Base-by-base conservation (phyloP, 768 basidiomycete genomes). In the Mycena metata region DNA sequence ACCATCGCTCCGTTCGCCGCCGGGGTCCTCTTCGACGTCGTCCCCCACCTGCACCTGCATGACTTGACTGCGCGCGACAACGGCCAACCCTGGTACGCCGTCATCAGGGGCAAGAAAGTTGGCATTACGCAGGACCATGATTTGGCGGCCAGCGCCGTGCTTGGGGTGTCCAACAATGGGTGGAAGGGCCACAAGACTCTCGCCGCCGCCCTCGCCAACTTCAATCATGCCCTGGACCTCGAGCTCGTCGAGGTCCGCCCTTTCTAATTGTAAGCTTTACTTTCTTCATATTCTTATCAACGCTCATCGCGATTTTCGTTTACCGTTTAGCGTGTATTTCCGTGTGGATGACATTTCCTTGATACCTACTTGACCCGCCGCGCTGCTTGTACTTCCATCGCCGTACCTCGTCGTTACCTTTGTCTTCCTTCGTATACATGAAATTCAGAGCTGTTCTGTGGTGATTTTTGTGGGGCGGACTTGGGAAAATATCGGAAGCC, bases 161-260 rank as follows among this genome's bases (percentile, higher is more conserved):
- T 41, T 19, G 54, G 54, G 5, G 36, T 55, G 4, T 55, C 54
- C 19, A n/a, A 39, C 36, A 36, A 55, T 36, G 19, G 2, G 0
- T 2, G 19, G 36, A 55, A 55, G 54, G 7, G 35, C 36, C 21
- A 21, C 54, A 55, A 55, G 36, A 55, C 35, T 5, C 11, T 39
- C 36, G 36, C 54, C 9, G 19, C 1, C 6, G 54, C 54, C 11
- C 36, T 55, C 36, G 4, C 19, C 17, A 8, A 8, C 54, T 55
- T 55, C 54, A 55, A 55, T 19, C 54, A 55, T 39, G 54, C 54
- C 36, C 21, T 55, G 19, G 36, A 41, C 17, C 17, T 55, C 21
- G 36, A n/a, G 19, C n/a, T 55, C 26, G 36, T 55, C 10, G n/a
- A 55, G n/a, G 10, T 36, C 12, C 54, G 54, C 21, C n/a, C n/a